Evolutionary conservation across 2,329 filamentous ascomycete genomes (phyloP), one percentile per base, ranked within the genome.

Genomic region (Phialophora verrucosa): DNA sequence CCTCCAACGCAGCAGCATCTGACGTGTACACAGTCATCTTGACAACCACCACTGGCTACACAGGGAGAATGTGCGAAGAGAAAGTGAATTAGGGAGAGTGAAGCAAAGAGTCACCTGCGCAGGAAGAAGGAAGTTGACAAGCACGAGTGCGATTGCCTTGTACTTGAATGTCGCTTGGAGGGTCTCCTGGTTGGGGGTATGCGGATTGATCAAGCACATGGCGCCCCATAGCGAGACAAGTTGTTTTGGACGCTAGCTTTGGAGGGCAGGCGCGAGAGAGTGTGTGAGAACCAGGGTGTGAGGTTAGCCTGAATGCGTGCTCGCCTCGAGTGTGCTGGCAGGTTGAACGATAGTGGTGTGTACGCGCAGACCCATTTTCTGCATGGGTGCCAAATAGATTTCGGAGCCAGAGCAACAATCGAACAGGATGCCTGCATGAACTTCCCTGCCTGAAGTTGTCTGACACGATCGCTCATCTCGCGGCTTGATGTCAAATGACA

Each of bases 1-100:
- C 65, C 59, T 68, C 62, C 59, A 70, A 62, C 59, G 65, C 68
- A 47, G 68, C 68, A 17, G 59, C 58, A 58, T 70, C 68, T 55
- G 68, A 68, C 49, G 17, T 62, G 58, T 66, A 70, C n/a, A 44
- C 54, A 23, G 62, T 59, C 67, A 69, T 69, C 25, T 57, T 38
- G 53, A 32, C 20, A 54, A 56, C n/a, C 29, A 25, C 53, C 4
- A 42, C n/a, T 50, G 31, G 29, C 53, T 42, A 32, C 4, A 55
- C 12, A 17, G 54, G 29, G 44, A 54, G 54, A 49, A 25, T 31
- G 31, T 49, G 31, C 31, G 49, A 44, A 53, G 17, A n/a, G 25
- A 11, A 35, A 29, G 14, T 53, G n/a, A 27, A 58, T 35, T n/a
- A 20, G 17, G 59, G 23, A 49, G 14, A 20, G 20, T 6, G 44